phyloP scores from a whole-genome alignment of 1,139 yeast genomes.

The Lodderomyces metapsilosis region DNA sequence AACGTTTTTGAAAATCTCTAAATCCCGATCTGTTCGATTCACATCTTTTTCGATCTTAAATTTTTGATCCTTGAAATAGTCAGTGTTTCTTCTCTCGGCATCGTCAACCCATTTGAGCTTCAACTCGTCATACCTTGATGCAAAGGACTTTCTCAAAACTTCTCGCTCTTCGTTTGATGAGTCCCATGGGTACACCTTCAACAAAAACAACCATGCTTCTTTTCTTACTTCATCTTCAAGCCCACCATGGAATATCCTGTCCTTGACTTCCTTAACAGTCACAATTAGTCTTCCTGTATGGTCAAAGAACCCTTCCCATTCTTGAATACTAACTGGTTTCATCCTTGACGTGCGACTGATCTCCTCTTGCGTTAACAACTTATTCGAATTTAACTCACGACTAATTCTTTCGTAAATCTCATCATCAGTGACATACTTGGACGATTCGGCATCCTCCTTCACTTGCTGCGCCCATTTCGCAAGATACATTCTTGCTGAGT shows the following conservation, averaged over 20 bases:
- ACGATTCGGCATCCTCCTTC: conserved; percentile 85
- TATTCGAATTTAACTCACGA: conserved; percentile 66
- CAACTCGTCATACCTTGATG: conserved; percentile 62
- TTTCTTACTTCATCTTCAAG: conserved; percentile 56
- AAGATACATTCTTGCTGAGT: conserved; percentile 83
- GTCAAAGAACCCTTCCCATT: conserved; percentile 88
- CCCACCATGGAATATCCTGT: conserved; percentile 88
- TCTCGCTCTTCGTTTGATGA: conserved; percentile 68
- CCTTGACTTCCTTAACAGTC: conserved; percentile 76
- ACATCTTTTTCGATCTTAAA: conserved; percentile 91
- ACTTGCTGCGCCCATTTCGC: conserved; percentile 98
- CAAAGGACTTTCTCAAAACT: conserved; percentile 54
- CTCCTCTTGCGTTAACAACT: conserved; percentile 59
- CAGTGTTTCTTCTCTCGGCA: conserved; percentile 56
- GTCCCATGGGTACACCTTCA: conserved; percentile 89
- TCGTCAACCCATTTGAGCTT: conserved; percentile 68
- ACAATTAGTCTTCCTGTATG: conserved; percentile 67
- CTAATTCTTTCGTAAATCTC: conserved; percentile 59
- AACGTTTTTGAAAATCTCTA: conserved; percentile 53
- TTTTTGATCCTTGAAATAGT: conserved; percentile 85
- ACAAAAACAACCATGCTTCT: conserved; percentile 83
- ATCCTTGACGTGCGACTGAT: conserved; percentile 61
- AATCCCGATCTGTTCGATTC: conserved; percentile 81
- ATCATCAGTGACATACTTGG: conserved; percentile 57
- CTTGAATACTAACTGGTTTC: conserved; percentile 62